Base-by-base conservation (phyloP, 1,284 basidiomycete species). In the Porogramme epimiltina region DNA sequence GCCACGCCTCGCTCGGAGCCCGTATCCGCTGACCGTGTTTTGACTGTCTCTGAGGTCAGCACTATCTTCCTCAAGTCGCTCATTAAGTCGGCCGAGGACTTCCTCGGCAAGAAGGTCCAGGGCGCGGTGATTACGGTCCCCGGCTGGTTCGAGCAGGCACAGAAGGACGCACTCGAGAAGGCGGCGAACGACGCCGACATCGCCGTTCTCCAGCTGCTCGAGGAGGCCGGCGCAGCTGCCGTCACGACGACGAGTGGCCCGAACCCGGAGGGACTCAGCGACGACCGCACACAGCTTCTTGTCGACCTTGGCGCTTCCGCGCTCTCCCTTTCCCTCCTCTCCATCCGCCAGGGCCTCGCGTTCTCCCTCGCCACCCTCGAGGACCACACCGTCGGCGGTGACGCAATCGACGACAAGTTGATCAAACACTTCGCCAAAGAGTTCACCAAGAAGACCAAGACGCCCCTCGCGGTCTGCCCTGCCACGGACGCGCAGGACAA, bases 401-500 rank as follows among this genome's bases (percentile, higher is more conserved):
- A 85, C 58, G 76, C 82, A 49, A 85, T 95, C 63, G 94, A 95
- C 72, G 81, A 85, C 51, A 84, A 87, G 61, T 80, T 98, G 39
- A 85, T 98, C 74, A 86, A 89, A 55, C 92, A 91, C 78, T 98
- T 99, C 71, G 87, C 93, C 49, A 91, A 95, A 69, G 96, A 99
- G 66, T 99, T 99, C 71, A 92, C 92, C 49, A 98, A 98, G 73
- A 99, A 98, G 79, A 95, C 89, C 36, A 95, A 95, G 73, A 81
- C 84, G 22, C 75, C 87, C 0, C 78, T 98, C 36, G 73, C 80
- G 15, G 85, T 81, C 59, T 76, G 80, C 36, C 85, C 88, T 33
- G 72, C 82, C 18, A 70, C 73, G 4, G 75, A 82, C n/a, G 64
- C 75, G 11, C 72, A 75, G 43, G 91, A 95, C 71, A 83, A 86